A percentile compares a stretch with the other conserved stretches of the same genome.
phyloP scores from a whole-genome alignment of 2,329 filamentous ascomycete genomes.

The Eurotiales sp. region DNA sequence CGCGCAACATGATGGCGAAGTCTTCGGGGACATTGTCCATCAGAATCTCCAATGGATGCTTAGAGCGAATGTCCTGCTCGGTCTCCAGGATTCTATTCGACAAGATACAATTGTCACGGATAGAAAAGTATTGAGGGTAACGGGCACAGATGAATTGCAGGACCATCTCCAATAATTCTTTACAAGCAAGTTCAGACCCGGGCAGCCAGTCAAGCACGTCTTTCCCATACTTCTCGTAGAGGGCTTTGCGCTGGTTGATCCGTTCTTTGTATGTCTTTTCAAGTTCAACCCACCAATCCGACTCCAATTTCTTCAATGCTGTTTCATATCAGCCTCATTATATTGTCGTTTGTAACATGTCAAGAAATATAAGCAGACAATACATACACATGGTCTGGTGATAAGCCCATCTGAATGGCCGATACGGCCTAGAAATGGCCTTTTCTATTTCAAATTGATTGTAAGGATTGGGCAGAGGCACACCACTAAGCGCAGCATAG shows the following conservation, averaged over 20 bases:
- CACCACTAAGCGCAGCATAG: conserved; percentile 70
- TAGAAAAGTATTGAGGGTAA: conserved; percentile 70
- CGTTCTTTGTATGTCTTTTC: conserved; percentile 67
- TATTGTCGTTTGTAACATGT: too few relatives aligned
- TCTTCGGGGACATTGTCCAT: conserved; percentile 80
- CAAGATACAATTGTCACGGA: conserved; percentile 56
- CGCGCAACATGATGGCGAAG: conserved; percentile 71
- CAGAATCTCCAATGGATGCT: conserved; percentile 65
- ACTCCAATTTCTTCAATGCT: conserved; percentile 75
- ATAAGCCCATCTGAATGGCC: conserved; percentile 79
- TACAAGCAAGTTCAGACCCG: conserved; percentile 73
- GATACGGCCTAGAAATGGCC: conserved; percentile 69
- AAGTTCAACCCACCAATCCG: conserved; percentile 86
- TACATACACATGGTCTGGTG: conserved; percentile 86
- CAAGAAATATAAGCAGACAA: neutral
- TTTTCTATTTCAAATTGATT: conserved; percentile 63
- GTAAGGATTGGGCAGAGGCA: conserved; percentile 65
- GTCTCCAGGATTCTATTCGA: conserved; percentile 66
- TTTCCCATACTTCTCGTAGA: conserved; percentile 62
- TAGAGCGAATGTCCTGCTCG: conserved; percentile 56
- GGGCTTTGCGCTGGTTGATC: conserved; percentile 63
- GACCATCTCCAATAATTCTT: conserved; percentile 83
- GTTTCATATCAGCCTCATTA: neutral
- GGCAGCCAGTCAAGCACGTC: conserved; percentile 65
- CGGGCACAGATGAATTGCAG: conserved; percentile 74